These are phyloP conservation scores for Beauveria scarabaeidicola DNA, from an alignment of 2,329 filamentous ascomycete species.

Conservation along the genomic window DNA sequence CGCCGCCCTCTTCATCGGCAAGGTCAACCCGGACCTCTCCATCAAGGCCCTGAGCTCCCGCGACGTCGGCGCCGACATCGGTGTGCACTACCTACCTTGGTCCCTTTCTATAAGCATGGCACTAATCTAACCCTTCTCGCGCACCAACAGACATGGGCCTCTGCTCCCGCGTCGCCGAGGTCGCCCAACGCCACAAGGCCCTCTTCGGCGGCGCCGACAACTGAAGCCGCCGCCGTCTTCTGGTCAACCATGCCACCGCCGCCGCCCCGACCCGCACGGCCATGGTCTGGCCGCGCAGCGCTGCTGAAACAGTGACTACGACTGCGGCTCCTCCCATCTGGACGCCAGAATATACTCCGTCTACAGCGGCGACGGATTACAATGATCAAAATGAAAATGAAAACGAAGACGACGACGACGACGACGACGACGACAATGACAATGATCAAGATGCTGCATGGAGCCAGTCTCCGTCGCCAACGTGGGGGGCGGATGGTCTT, in stretches of 20 bases:
- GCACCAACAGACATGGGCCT: slow-evolving; percentile 58
- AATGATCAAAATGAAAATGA: neutral
- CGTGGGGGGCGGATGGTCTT: neutral
- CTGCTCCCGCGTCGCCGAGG: slow-evolving; percentile 73
- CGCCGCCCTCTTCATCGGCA: slow-evolving; percentile 69
- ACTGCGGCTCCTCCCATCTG: neutral
- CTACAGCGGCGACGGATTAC: neutral
- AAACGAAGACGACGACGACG: neutral
- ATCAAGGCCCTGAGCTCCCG: slow-evolving; percentile 61
- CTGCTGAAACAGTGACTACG: neutral
- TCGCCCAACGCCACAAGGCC: slow-evolving; percentile 69
- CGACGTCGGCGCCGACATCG: slow-evolving; percentile 60
- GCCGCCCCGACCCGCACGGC: slow-evolving; percentile 25
- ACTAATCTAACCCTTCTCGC: neutral
- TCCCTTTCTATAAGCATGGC: neutral
- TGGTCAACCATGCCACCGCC: slow-evolving; percentile 16
- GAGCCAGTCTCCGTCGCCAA: neutral
- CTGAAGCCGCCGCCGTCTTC: slow-evolving; percentile 22
- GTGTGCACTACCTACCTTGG: slow-evolving; percentile 44
- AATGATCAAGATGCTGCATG: neutral
- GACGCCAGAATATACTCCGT: neutral
- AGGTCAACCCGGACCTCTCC: slow-evolving; percentile 64
- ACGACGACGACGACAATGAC: neutral
- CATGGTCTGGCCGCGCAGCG: slow-evolving; percentile 29
- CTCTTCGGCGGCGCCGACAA: slow-evolving; percentile 61